phyloP scores from a whole-genome alignment of 768 basidiomycete genomes.

The Leccinum longicurvipes region DNA sequence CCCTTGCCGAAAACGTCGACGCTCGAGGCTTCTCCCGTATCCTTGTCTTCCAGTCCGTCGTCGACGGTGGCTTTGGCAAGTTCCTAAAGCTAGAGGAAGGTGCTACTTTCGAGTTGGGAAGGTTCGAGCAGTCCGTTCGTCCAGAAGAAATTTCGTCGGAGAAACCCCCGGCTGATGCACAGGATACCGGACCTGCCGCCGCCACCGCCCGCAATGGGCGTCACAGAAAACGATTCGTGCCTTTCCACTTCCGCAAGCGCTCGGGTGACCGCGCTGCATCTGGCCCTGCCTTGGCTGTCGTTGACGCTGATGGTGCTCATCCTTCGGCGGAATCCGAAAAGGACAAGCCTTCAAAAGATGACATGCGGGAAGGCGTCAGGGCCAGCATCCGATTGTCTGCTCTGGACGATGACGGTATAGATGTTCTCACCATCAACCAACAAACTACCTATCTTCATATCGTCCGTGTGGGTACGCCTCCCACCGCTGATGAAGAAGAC shows the following conservation, averaged over 20 bases:
- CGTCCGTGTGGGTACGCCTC: constrained; percentile 57
- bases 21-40: constrained; percentile 27
- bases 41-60: constrained; percentile 45
- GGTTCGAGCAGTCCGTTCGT: constrained; percentile 49
- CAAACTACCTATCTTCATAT: constrained; percentile 89
- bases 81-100: constrained; percentile 72
- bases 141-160: constrained; percentile 8
- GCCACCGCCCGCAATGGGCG: constrained; percentile 20
- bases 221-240: constrained; percentile 57
- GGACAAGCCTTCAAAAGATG: constrained; percentile 43
- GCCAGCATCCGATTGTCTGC: constrained; percentile 80
- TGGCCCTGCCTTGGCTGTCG: constrained; percentile 75
- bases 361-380: constrained; percentile 62
- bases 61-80: constrained; percentile 82
- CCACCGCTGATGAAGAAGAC: constrained; percentile 48
- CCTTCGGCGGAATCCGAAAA: constrained; percentile 35
- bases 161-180: constrained; percentile 8
- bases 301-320: constrained; percentile 59
- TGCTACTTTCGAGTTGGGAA: constrained; percentile 74
- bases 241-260: constrained; percentile 66
- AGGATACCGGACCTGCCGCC: constrained; percentile 10
- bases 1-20: constrained; percentile 43
- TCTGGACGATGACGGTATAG: constrained; percentile 69
- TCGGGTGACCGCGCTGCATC: constrained; percentile 49
- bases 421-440: constrained; percentile 70